A percentile compares a stretch with the other conserved stretches of the same genome.
Evolutionary conservation across 2,329 filamentous ascomycete species (phyloP).

Genomic region (Aureobasidium sp.): DNA sequence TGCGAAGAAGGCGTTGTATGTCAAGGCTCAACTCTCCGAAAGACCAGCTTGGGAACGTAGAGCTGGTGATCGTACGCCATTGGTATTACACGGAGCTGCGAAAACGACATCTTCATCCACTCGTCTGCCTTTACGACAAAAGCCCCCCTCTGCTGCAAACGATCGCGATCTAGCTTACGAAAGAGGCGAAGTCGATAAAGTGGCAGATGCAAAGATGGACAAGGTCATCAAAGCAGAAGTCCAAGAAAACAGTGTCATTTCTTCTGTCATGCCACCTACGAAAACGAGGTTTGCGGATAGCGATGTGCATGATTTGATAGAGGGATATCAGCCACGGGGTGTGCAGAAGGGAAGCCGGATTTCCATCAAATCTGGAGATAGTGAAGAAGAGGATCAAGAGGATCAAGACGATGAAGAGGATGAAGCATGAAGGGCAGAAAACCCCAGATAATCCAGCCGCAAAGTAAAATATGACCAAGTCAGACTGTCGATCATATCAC

Average conservation of each 20-base stretch:
- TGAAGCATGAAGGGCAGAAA: no score
- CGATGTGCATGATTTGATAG: slow-evolving; percentile 16
- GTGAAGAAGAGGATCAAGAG: background rate
- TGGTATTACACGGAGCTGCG: slow-evolving; percentile 30
- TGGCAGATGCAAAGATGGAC: slow-evolving; percentile 20
- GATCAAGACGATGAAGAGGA: no score
- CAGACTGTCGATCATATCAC: background rate
- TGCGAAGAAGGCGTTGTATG: slow-evolving; percentile 68
- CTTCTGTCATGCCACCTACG: slow-evolving; percentile 13
- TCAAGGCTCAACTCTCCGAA: slow-evolving; percentile 81
- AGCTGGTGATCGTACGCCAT: slow-evolving; percentile 32
- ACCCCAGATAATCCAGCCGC: no score
- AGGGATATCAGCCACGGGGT: slow-evolving; percentile 22
- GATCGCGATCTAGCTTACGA: slow-evolving; percentile 33
- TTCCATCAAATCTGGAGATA: background rate
- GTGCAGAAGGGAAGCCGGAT: background rate
- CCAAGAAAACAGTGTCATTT: slow-evolving; percentile 21
- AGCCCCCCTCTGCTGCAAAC: slow-evolving; percentile 14
- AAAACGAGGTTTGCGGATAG: background rate
- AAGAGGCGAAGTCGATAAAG: slow-evolving; percentile 29
- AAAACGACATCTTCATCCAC: no score
- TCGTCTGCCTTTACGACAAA: background rate
- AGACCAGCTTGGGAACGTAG: slow-evolving; percentile 77
- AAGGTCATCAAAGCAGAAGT: slow-evolving; percentile 25
- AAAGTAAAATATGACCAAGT: no score